phyloP scores from a whole-genome alignment of 805 yeast species.

The Tetrapisispora fleetii region DNA sequence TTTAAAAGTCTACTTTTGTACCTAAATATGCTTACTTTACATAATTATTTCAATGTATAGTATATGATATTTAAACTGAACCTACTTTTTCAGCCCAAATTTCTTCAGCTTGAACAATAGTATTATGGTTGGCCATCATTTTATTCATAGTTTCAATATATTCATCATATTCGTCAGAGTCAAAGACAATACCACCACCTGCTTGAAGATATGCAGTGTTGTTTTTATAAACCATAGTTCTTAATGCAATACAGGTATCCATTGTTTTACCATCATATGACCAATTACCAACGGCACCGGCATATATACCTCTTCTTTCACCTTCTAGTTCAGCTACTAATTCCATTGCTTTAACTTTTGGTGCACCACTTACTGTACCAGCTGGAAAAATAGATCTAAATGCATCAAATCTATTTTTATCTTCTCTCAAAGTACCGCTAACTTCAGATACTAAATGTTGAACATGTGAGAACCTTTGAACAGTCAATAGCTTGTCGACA shows the following conservation, averaged over 20 bases:
- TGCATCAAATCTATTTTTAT: constrained; percentile 88
- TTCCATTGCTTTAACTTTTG: constrained; percentile 95
- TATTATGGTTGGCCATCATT: constrained; percentile 85
- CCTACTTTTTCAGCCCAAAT: constrained; percentile 48
- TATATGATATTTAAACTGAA: not conserved
- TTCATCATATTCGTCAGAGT: constrained; percentile 91
- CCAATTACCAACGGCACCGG: constrained; percentile 99
- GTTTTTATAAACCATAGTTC: constrained; percentile 94
- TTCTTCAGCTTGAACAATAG: constrained; percentile 87
- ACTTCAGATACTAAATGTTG: constrained; percentile 95
- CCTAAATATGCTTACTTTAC: not conserved
- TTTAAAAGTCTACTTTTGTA: too few species aligned
- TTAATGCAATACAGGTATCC: constrained; percentile 96
- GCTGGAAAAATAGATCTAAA: constrained; percentile 98
- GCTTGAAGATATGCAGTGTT: constrained; percentile 91
- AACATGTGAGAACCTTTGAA: constrained; percentile 92
- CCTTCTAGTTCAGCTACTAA: constrained; percentile 79
- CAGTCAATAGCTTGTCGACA: constrained; percentile 81
- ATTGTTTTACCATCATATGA: constrained; percentile 88
- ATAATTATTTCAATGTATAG: too few species aligned
- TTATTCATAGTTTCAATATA: constrained; percentile 95
- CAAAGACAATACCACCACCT: constrained; percentile 97
- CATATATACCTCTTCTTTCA: constrained; percentile 93
- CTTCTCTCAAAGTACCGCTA: constrained; percentile 78
- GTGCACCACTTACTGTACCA: constrained; percentile 98